Evolutionary conservation across 2,329 filamentous ascomycete genomes (phyloP).

Genomic region (Talaromyces sp.): DNA sequence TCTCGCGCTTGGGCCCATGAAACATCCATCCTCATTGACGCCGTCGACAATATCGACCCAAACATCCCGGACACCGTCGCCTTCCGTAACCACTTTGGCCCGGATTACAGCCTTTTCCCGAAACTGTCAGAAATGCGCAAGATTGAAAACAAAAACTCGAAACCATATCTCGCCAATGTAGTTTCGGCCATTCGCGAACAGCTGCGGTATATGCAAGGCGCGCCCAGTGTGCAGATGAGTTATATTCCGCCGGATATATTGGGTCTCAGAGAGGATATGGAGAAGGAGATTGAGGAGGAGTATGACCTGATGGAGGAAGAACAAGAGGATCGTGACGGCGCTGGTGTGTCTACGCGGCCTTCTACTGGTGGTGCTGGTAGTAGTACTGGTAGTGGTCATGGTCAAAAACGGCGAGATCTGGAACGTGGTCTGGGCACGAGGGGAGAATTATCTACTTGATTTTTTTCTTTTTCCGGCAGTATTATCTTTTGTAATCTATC

Average conservation of each 20-base stretch:
- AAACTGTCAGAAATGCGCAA: slow-evolving; percentile 66
- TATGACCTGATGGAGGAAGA: slow-evolving; percentile 32
- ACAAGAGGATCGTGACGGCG: slow-evolving; percentile 32
- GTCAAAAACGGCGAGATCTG: slow-evolving; percentile 26
- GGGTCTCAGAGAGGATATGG: slow-evolving; percentile 45
- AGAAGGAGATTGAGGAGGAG: slow-evolving; percentile 42
- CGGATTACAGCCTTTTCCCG: slow-evolving; percentile 82
- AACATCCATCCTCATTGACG: slow-evolving; percentile 80
- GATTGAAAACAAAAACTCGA: slow-evolving; percentile 71
- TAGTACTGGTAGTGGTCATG: slow-evolving; percentile 3
- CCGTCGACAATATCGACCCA: slow-evolving; percentile 62
- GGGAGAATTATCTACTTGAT: slow-evolving; percentile 33
- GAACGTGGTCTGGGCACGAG: slow-evolving; percentile 28
- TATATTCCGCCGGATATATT: slow-evolving; percentile 72
- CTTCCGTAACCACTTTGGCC: slow-evolving; percentile 82
- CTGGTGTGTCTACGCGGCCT: slow-evolving; percentile 14
- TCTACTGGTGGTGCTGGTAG: not conserved
- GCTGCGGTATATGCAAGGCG: slow-evolving; percentile 73
- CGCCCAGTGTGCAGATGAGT: slow-evolving; percentile 81
- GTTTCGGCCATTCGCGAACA: slow-evolving; percentile 77
- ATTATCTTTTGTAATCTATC: not conserved
- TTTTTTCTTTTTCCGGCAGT: not conserved
- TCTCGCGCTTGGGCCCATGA: slow-evolving; percentile 96
- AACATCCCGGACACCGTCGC: slow-evolving; percentile 74
- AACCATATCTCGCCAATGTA: slow-evolving; percentile 68